Conservation (phyloP, 2,329 filamentous ascomycete species). For the Penicillium sp. region DNA sequence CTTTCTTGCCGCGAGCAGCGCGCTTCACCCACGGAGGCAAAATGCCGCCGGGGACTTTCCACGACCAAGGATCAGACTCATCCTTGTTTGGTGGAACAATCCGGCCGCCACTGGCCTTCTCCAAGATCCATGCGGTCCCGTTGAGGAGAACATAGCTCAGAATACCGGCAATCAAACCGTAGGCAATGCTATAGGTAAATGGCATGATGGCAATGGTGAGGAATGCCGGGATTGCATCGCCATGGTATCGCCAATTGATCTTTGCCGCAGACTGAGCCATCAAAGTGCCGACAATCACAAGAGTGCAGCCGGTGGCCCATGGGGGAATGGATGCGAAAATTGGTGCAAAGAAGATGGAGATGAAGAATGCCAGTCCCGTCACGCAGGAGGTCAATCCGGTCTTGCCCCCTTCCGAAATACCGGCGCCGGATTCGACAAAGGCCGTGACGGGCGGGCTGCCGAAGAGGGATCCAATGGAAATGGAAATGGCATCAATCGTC, state of each 20-base stretch:
- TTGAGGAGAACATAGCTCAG: constrained; percentile 73
- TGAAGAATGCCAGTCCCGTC: constrained; percentile 76
- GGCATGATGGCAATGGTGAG: constrained; percentile 80
- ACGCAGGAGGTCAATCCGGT: constrained; percentile 78
- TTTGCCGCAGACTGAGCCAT: constrained; percentile 73
- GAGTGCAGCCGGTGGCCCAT: constrained; percentile 84
- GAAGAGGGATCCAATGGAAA: constrained; percentile 72
- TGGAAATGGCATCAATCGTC: constrained; percentile 69
- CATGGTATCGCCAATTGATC: constrained; percentile 84
- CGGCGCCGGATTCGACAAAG: constrained; percentile 83
- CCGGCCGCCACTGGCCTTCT: constrained; percentile 60
- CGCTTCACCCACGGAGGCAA: constrained; percentile 68
- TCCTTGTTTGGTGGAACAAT: constrained; percentile 70
- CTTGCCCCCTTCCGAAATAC: constrained; percentile 79
- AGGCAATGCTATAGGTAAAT: constrained; percentile 82
- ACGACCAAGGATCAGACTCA: constrained; percentile 74
- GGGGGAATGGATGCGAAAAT: constrained; percentile 86
- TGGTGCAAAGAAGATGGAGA: constrained; percentile 81
- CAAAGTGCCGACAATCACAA: constrained; percentile 80
- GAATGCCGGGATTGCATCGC: constrained; percentile 79
- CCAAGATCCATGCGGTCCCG: constrained; percentile 61
- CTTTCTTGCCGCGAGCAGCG: constrained; percentile 59
- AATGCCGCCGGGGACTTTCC: constrained; percentile 66
- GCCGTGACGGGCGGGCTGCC: constrained; percentile 77
- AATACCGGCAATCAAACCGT: constrained; percentile 77